phyloP scores from a whole-genome alignment of 352 stramenopile species.

The Phytophthora brassicae region DNA sequence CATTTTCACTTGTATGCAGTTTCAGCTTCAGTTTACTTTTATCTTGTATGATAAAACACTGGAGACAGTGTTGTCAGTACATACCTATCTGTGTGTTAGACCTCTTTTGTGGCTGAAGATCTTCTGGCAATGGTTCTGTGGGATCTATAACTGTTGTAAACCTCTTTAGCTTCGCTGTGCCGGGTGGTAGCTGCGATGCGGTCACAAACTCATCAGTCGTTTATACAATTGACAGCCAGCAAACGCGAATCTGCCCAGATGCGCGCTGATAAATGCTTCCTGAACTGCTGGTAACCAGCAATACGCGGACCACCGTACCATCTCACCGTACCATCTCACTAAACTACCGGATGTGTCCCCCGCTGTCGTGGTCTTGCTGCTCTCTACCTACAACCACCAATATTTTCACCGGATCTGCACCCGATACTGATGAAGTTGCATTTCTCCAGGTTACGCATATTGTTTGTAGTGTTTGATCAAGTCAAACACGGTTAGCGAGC shows the following conservation, averaged over 20 bases:
- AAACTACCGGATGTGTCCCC: no score
- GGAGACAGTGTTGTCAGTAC: no score
- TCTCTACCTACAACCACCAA: neutral
- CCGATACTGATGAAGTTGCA: neutral
- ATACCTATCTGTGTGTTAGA: no score
- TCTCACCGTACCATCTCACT: slow-evolving; percentile 3
- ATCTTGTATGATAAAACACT: no score
- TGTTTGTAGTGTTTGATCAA: slow-evolving; percentile 14
- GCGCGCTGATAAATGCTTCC: neutral
- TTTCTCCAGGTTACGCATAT: neutral
- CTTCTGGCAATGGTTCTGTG: no score
- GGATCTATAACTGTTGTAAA: neutral
- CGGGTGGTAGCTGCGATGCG: slow-evolving; percentile 7
- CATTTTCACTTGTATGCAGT: no score
- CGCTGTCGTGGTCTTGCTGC: neutral
- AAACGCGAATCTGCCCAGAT: slow-evolving; percentile 12
- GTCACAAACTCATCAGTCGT: slow-evolving; percentile 22
- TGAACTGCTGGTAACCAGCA: slow-evolving; percentile 15
- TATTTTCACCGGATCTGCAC: neutral
- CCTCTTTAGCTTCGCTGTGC: slow-evolving; percentile 5
- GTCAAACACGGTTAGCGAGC: neutral
- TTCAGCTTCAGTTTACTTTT: no score
- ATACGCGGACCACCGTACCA: slow-evolving; percentile 10
- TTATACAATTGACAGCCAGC: slow-evolving; percentile 1
- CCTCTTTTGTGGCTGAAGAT: no score